phyloP scores from a whole-genome alignment of 768 basidiomycete species.

The Albatrellus ellisii region DNA sequence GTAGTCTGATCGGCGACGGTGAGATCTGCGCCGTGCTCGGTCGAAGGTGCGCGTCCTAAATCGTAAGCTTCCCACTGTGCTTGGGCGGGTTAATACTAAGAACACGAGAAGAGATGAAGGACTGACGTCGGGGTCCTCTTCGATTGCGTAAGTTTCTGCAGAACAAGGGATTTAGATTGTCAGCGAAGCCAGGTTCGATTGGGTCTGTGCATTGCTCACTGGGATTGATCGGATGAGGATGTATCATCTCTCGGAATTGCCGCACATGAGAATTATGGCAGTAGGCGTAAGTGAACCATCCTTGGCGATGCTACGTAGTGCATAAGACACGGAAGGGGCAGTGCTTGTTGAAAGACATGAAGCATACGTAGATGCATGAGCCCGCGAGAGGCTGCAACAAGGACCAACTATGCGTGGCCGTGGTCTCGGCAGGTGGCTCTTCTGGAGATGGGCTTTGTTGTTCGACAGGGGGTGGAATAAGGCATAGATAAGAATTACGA shows the following conservation, averaged over 20 bases:
- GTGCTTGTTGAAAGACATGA: slow-evolving; percentile 17
- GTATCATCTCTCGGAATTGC: slow-evolving; percentile 81
- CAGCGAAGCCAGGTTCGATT: slow-evolving; percentile 7
- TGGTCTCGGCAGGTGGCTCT: slow-evolving; percentile 42
- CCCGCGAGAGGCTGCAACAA: slow-evolving; percentile 69
- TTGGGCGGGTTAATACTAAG: slow-evolving; percentile 12
- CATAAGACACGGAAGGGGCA: slow-evolving; percentile 2
- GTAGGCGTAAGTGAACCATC: slow-evolving; percentile 97
- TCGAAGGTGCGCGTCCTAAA: slow-evolving; percentile 53
- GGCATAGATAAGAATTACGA: slow-evolving; percentile 58
- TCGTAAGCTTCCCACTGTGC: slow-evolving; percentile 66
- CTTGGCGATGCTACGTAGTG: slow-evolving; percentile 56
- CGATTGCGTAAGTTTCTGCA: slow-evolving; percentile 59
- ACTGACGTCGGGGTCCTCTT: slow-evolving; percentile 76
- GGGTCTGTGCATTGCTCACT: slow-evolving; percentile 29
- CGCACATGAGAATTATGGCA: slow-evolving; percentile 93
- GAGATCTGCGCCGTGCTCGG: slow-evolving; percentile 46
- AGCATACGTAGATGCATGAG: slow-evolving; percentile 74
- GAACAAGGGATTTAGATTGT: slow-evolving; percentile 5
- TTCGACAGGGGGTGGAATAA: slow-evolving; percentile 55
- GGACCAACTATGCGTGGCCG: slow-evolving; percentile 70
- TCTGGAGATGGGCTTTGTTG: slow-evolving; percentile 33
- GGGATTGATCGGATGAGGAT: slow-evolving; percentile 47
- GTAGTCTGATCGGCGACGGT: slow-evolving; percentile 51
- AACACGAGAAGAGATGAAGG: slow-evolving; percentile 14